phyloP scores from a whole-genome alignment of 345 rosid genomes.

The Mercurialis annua region DNA sequence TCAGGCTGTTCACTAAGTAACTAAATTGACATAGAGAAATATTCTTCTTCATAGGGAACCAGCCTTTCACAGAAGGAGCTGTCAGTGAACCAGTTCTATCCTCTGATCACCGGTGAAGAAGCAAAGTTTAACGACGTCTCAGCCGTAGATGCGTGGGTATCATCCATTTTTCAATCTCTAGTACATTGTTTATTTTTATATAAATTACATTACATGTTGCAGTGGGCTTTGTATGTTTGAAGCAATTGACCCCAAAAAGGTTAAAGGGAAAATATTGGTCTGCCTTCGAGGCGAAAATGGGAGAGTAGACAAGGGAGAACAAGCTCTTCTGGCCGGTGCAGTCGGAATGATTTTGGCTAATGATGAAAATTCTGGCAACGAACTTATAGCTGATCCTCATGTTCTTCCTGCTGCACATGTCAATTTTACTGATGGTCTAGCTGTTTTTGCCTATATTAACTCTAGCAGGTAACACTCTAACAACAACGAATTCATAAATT shows the following conservation, averaged over 20 bases:
- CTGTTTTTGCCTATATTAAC: slow-evolving; percentile 37
- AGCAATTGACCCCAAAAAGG: slow-evolving; percentile 52
- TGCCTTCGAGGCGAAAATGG: slow-evolving; percentile 34
- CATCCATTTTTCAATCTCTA: background rate
- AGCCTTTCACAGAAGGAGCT: slow-evolving; percentile 19
- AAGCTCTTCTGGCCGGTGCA: slow-evolving; percentile 42
- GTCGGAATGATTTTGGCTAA: slow-evolving; percentile 54
- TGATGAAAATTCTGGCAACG: slow-evolving; percentile 22
- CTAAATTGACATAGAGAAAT: no score
- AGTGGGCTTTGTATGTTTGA: slow-evolving; percentile 17
- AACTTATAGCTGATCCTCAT: slow-evolving; percentile 33
- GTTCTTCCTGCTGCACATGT: slow-evolving; percentile 50
- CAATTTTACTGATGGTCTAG: slow-evolving; percentile 31
- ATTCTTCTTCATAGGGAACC: slow-evolving; percentile 7
- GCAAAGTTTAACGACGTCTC: slow-evolving; percentile 6
- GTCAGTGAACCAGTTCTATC: slow-evolving; percentile 19
- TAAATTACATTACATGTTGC: background rate
- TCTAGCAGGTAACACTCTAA: slow-evolving; percentile 37
- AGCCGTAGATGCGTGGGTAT: slow-evolving; percentile 20
- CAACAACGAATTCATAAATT: background rate
- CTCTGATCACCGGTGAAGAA: slow-evolving; percentile 10
- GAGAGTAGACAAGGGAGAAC: slow-evolving; percentile 33
- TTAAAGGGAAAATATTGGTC: slow-evolving; percentile 56
- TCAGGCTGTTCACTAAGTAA: no score
- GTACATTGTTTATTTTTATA: background rate